A percentile compares a stretch with the other conserved stretches of the same genome.
These are phyloP conservation scores for Sanghuangporus sanghuang DNA, from an alignment of 1,284 basidiomycete genomes.

Conservation along the genomic window DNA sequence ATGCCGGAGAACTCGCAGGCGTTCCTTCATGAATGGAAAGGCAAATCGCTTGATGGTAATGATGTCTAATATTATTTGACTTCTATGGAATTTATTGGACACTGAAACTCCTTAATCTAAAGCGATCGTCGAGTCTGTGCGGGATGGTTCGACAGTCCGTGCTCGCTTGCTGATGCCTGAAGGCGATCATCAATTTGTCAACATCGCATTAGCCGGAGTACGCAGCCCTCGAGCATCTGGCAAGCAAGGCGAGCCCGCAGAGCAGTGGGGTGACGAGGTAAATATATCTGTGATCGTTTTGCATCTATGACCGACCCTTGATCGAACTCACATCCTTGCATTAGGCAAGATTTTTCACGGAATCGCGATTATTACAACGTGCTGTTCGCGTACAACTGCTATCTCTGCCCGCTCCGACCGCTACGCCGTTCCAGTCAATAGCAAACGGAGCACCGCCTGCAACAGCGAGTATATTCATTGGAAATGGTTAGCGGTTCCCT, in stretches of 20 bases:
- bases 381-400: slow-evolving; percentile 83
- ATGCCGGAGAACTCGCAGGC: slow-evolving; percentile 90
- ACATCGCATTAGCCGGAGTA: slow-evolving; percentile 82
- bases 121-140: slow-evolving; percentile 93
- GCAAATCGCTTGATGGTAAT: slow-evolving; percentile 79
- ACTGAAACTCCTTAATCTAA: slow-evolving; percentile 9
- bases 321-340: slow-evolving; percentile 18
- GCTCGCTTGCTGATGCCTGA: slow-evolving; percentile 85
- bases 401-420: slow-evolving; percentile 78
- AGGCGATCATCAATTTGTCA: slow-evolving; percentile 83
- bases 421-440: slow-evolving; percentile 76
- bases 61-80: neutral
- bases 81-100: neutral
- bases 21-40: slow-evolving; percentile 90
- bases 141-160: slow-evolving; percentile 89
- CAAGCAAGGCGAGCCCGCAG: slow-evolving; percentile 73
- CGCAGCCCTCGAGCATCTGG: slow-evolving; percentile 70
- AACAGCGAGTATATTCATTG: slow-evolving; percentile 84
- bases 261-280: slow-evolving; percentile 84
- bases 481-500: slow-evolving; percentile 51
- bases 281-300: slow-evolving; percentile 23
- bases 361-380: slow-evolving; percentile 88
- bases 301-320: slow-evolving; percentile 2
- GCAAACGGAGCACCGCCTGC: slow-evolving; percentile 52
- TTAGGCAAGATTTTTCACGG: slow-evolving; percentile 92